Evolutionary conservation across 495 filamentous ascomycete genomes (phyloP), one percentile per base, ranked within the genome.

Genomic region (Aspergillus biplanus): DNA sequence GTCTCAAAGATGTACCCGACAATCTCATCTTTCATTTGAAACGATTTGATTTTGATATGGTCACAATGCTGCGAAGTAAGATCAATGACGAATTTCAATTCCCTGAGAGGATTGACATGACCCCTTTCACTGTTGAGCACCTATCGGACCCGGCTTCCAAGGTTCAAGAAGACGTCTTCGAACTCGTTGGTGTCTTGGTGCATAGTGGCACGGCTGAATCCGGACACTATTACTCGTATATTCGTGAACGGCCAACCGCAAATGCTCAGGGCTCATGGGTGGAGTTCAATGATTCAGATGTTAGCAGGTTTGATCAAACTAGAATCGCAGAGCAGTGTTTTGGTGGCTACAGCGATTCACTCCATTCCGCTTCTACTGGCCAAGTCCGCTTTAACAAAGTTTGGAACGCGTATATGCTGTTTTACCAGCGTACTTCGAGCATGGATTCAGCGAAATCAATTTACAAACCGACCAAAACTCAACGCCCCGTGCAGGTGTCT

Each of bases 11-110:
- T 64, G 88, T 97, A 5, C 95, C 95, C 0, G 87, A 99, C 70
- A 93, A 96, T 70, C 80, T 99, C 21, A 97, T 97, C 47, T 97
- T 97, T 75, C 93, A 95, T 69, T 79, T 99, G 52, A 99, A 99
- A 73, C 85, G 95, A 21, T 99, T 99, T 71, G 93, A 97, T 62
- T 98, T 95, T 73, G 96, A 97, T 69, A 80, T 97, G 68, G 85
- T 91, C 52, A 89, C 87, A 3, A 86, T 95, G 75, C 82, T 89
- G 69, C 84, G 95, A 58, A 92, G 85, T 78, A 99, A 99, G 76
- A 94, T 98, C 77, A 97, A 99, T 69, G 96, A 98, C 68, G 83
- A 88, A 56, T 99, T 99, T 70, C 80, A 90, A 33, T 99, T 99
- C 67, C 95, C 95, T 0, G 76, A 78, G 7, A 82, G 77, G 33